Evolutionary conservation across 1,139 yeast species (phyloP).

Genomic region (Pichia inconspicua): DNA sequence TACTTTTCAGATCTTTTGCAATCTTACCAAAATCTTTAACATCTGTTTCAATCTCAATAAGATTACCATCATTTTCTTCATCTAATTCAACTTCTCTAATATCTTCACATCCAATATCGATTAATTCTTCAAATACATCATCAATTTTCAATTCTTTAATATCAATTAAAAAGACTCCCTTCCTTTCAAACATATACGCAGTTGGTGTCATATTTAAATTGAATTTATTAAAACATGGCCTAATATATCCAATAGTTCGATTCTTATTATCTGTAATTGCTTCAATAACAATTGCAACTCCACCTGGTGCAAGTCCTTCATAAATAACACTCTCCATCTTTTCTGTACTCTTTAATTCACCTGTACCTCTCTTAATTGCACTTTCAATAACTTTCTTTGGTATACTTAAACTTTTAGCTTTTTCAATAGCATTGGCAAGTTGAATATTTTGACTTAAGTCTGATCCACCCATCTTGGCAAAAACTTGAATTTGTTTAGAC

Average conservation of each 20-base stretch:
- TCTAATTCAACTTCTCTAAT: conserved; percentile 39
- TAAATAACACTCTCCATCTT: conserved; percentile 47
- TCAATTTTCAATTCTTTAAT: conserved; percentile 26
- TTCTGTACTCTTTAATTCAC: conserved; percentile 39
- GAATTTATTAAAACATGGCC: conserved; percentile 66
- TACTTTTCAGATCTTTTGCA: conserved; percentile 46
- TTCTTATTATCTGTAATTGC: conserved; percentile 85
- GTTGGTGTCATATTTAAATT: conserved; percentile 70
- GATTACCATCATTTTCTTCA: conserved; percentile 10
- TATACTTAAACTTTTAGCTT: conserved; percentile 70
- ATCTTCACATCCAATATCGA: conserved; percentile 84
- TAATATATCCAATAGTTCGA: conserved; percentile 67
- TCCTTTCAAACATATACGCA: conserved; percentile 63
- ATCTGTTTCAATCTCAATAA: conserved; percentile 43
- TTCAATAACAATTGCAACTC: conserved; percentile 76
- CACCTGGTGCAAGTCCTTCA: conserved; percentile 92
- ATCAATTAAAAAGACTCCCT: conserved; percentile 59
- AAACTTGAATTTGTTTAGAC: conserved; percentile 65
- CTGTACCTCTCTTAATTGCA: conserved; percentile 81
- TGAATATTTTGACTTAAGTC: conserved; percentile 61
- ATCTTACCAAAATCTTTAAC: conserved; percentile 55
- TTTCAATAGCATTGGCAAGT: conserved; percentile 66
- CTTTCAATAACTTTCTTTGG: conserved; percentile 78
- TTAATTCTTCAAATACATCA: conserved; percentile 55
- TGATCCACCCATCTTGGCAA: conserved; percentile 59